Evolutionary conservation across 306 rosid species (phyloP).

Genomic region (Dryas octopetala): DNA sequence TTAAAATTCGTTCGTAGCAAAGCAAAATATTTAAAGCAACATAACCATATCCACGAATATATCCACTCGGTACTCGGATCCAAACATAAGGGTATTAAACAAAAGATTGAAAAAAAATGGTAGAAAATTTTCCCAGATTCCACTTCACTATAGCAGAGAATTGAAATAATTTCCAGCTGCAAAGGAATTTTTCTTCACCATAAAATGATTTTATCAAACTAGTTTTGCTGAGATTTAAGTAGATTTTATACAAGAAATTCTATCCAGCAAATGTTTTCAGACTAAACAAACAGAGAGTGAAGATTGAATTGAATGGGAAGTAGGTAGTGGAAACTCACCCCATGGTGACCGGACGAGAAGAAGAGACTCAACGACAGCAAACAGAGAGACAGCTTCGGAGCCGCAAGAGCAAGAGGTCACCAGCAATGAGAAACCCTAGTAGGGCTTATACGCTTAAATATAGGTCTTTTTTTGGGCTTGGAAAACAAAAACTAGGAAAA

Average conservation of each 20-base stretch:
- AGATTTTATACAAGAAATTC: constrained; percentile 1
- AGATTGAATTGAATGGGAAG: background rate
- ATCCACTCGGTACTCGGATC: background rate
- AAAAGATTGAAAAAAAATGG: background rate
- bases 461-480: background rate
- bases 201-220: background rate
- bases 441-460: background rate
- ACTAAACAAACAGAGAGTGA: background rate
- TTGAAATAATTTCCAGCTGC: background rate
- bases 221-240: background rate
- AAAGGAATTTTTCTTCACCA: background rate
- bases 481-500: background rate
- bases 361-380: constrained; percentile 1
- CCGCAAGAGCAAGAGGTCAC: background rate
- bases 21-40: background rate
- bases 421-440: constrained; percentile 20
- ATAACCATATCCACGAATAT: background rate
- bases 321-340: constrained; percentile 37
- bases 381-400: constrained; percentile 10
- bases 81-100: background rate
- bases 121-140: background rate
- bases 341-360: constrained; percentile 35
- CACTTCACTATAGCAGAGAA: background rate
- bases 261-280: background rate
- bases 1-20: background rate